Evolutionary conservation across 192 early-diverging fungal genomes (phyloP), one percentile per base, ranked within the genome.

Genomic region (Umbelopsis vinacea): DNA sequence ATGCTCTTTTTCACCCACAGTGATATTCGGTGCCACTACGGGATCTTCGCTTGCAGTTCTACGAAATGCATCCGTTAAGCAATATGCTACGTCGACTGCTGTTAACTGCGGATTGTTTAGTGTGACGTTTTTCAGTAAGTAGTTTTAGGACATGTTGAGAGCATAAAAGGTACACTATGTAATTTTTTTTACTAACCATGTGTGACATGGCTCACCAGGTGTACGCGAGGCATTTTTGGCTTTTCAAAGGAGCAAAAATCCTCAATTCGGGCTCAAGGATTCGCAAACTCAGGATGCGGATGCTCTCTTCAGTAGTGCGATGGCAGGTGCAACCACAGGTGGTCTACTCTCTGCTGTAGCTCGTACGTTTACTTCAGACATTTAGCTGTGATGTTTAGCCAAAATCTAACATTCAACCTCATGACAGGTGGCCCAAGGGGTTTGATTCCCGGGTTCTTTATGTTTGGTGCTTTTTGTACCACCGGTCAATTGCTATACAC

Each of bases 261-360:
- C 82, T 15, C 70, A 78, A 2, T 83, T 79, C 48, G 81, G 87
- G 37, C 73, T 89, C 15, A 87, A 82, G n/a, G 78, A 82, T 24
- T 89, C 86, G 22, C 83, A 87, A 67, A 89, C 90, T 0, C 76
- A 84, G 52, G 85, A 87, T 15, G 77, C 80, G 69, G 90, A 90
- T 82, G 82, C 87, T 35, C 75, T 90, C 29, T 85, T 88, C 50
- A 90, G 89, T 71, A 89, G 88, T 69, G 75, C 85, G 0, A 57
- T 87, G 67, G 84, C 89, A 17, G 90, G 90, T 50, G 82, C 75
- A 1, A 75, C 84, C 19, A 87, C 89, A 19, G 90, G 90, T 71
- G 85, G 86, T 19, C 60, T 88, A 9, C 74, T 92, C 10, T 75
- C 83, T 1, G 83, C 87, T 43, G 70, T 85, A 17, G 75, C 74